Evolutionary conservation across 2,329 filamentous ascomycete genomes (phyloP), one percentile per base, ranked within the genome.

Genomic region (Diplodia sapinea): DNA sequence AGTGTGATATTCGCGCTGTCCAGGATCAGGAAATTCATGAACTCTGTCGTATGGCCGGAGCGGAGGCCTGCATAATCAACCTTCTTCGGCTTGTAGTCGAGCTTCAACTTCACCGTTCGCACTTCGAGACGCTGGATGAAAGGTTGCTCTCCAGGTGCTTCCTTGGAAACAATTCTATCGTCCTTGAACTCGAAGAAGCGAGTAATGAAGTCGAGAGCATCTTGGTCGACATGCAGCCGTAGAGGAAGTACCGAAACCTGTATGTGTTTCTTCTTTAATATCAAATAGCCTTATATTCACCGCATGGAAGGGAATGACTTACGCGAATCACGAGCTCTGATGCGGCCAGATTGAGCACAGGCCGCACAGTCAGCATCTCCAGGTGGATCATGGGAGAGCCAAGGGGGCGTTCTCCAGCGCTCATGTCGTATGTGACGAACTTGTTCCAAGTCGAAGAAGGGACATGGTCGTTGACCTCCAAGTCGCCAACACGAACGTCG

Each of bases 151-250:
- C 88, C 86, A 0, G 85, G 82, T 1, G 74, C 80, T 8, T 73
- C 61, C 36, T 71, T 71, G 15, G 78, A 73, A 0, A 74, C 74
- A n/a, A 61, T n/a, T 1, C 82, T 82, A 50, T 94, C 91, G 72
- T 97, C 93, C 75, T 97, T 96, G 84, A 99, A 99, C 74, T 96
- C 94, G 74, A 99, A 99, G 82, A 99, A 99, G 1, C 95, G 89
- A 1, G 91, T 96, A 75, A 99, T 92, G 76, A 99, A 99, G 76
- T 99, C 95, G 4, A 99, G 86, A 0, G 95, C 94, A 79, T 99
- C 95, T 79, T 99, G 95, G 74, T 99, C 95, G 40, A 99, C 94
- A 76, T 99, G 95, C 1, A 99, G 84, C 52, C 95, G 88, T 33
- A 99, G 82, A 1, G 95, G 95, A 36, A 98, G 84, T 20, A 99